Base-by-base conservation (phyloP, 2,329 filamentous ascomycete genomes). In the Aspergillus pseudoglaucus region DNA sequence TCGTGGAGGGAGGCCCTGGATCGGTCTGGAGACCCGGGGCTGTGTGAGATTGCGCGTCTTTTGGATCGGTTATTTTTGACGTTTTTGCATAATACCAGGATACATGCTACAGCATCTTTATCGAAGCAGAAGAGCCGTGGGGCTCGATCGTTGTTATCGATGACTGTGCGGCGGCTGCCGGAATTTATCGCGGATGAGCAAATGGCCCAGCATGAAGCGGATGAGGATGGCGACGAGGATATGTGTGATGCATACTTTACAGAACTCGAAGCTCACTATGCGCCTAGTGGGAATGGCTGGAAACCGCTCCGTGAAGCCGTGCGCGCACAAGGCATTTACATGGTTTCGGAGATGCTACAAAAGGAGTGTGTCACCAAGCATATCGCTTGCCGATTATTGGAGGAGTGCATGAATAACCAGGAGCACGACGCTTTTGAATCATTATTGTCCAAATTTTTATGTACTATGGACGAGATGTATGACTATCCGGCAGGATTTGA, bases 161-260 rank as follows among this genome's bases (percentile, higher is more conserved):
- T 66, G 59, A 58, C 65, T 6, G 51, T 60, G 30, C 61, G 65
- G 33, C 61, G 60, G 18, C 54, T 71, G 18, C 69, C 69, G 4
- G 58, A 63, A 22, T 71, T 69, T 51, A 68, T 72, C 42, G 55
- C 62, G 14, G 54, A 58, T 4, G 69, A 72, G 47, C 68, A 71
- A 50, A 54, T 57, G 38, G 49, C 58, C 38, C 60, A 68, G 32
- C 56, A 71, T 48, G 59, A 64, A 18, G 42, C 51, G 18, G 62
- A 66, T 3, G 58, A 61, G n/a, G 57, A 66, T 35, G 55, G 57
- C 4, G 64, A 67, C 15, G 58, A 64, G 35, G 62, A 72, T 53
- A 69, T 71, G 63, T 69, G 65, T 27, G 62, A 69, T 58, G 61
- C 60, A 44, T 69, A 71, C 47, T 70, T 71, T 50, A 71, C 68